Evolutionary conservation across 176 grass and related monocot genomes (phyloP).

Genomic region (Avena insularis): DNA sequence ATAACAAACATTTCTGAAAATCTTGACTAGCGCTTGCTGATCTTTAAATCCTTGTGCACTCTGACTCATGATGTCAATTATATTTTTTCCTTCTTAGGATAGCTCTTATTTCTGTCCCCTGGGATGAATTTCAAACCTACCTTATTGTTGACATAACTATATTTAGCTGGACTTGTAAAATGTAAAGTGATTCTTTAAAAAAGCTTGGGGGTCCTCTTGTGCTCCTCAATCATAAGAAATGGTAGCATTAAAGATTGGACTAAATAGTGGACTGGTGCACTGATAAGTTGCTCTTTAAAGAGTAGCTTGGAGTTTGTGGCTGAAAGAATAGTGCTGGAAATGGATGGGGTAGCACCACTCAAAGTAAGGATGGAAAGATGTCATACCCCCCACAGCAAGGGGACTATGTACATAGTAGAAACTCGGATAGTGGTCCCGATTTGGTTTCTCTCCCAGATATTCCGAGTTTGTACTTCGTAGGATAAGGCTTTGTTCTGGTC

Average conservation of each 20-base stretch:
- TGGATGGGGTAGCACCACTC: neutral
- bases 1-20: neutral
- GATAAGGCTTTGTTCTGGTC: neutral
- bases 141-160: slow-evolving; percentile 13
- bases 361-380: neutral
- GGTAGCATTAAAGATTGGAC: neutral
- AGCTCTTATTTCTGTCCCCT: neutral
- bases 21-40: slow-evolving; percentile 2
- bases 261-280: neutral
- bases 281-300: neutral
- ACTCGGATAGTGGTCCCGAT: too few species aligned
- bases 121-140: neutral
- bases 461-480: neutral
- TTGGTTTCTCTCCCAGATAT: neutral
- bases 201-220: neutral
- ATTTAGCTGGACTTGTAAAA: neutral
- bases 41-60: slow-evolving; percentile 24
- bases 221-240: neutral
- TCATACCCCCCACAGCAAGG: neutral
- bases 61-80: neutral
- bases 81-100: neutral
- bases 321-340: neutral
- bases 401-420: neutral
- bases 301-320: neutral
- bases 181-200: neutral